Evolutionary conservation across 352 stramenopile genomes (phyloP).

Genomic region (Pythium chondricola): DNA sequence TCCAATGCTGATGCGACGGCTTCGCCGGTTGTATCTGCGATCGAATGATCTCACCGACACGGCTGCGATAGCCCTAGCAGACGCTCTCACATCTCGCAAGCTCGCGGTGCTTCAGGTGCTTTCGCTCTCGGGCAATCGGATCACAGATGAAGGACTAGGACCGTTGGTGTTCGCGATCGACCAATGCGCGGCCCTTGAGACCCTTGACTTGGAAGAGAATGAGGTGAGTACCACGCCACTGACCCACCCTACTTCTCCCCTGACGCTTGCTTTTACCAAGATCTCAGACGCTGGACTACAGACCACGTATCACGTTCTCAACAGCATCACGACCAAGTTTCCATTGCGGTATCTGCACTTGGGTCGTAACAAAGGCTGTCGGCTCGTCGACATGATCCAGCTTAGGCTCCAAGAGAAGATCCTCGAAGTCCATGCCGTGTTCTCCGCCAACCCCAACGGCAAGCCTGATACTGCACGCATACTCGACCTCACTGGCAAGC

Average conservation of each 20-base stretch:
- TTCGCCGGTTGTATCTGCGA: slow-evolving; percentile 35
- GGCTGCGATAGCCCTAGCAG: slow-evolving; percentile 14
- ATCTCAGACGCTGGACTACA: slow-evolving; percentile 28
- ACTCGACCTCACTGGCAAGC: slow-evolving; percentile 18
- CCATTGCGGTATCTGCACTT: slow-evolving; percentile 35
- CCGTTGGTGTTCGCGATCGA: slow-evolving; percentile 45
- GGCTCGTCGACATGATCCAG: slow-evolving; percentile 15
- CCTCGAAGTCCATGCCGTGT: slow-evolving; percentile 25
- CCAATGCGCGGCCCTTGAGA: slow-evolving; percentile 23
- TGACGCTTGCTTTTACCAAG: slow-evolving; percentile 12
- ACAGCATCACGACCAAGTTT: slow-evolving; percentile 21
- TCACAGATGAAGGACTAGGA: slow-evolving; percentile 30
- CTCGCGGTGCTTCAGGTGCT: slow-evolving; percentile 22
- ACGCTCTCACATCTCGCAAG: slow-evolving; percentile 10
- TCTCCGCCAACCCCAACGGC: background rate
- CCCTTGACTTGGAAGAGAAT: slow-evolving; percentile 46
- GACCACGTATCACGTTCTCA: slow-evolving; percentile 33
- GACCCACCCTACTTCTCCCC: background rate
- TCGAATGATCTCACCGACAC: slow-evolving; percentile 37
- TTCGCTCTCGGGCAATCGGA: slow-evolving; percentile 35
- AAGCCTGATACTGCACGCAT: background rate
- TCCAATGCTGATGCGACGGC: slow-evolving; percentile 5
- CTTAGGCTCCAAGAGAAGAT: slow-evolving; percentile 42
- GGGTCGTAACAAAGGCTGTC: slow-evolving; percentile 14
- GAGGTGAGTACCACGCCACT: slow-evolving; percentile 18